phyloP scores from a whole-genome alignment of 495 filamentous ascomycete species.

The Daldinia loculata region DNA sequence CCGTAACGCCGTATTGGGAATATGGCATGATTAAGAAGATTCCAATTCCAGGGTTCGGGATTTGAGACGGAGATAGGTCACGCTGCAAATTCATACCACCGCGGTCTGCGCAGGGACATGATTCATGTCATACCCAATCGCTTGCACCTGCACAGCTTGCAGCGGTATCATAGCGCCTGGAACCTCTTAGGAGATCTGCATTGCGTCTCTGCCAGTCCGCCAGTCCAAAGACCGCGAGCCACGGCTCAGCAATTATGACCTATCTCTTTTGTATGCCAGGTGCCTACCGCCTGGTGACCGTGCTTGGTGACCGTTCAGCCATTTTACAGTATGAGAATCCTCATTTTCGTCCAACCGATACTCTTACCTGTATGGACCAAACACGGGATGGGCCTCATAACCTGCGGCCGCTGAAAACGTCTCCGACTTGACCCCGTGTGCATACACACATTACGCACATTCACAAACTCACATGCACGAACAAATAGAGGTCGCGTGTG shows the following conservation, averaged over 20 bases:
- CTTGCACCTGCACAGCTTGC: constrained; percentile 10
- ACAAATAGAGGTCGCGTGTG: not conserved
- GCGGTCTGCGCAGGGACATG: not conserved
- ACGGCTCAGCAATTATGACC: constrained; percentile 31
- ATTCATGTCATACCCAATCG: constrained; percentile 26
- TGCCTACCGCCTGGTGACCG: constrained; percentile 11
- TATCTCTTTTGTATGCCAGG: constrained; percentile 28
- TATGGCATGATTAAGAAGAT: constrained; percentile 36
- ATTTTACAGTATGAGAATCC: constrained; percentile 23
- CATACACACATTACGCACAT: constrained; percentile 2
- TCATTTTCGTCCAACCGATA: constrained; percentile 34
- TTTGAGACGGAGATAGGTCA: constrained; percentile 10
- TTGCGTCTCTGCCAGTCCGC: constrained; percentile 23
- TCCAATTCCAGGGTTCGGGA: constrained; percentile 30
- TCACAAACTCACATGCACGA: not conserved
- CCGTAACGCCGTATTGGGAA: constrained; percentile 27
- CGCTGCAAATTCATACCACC: constrained; percentile 24
- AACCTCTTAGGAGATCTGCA: constrained; percentile 28
- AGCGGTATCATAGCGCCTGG: constrained; percentile 8
- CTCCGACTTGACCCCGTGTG: not conserved
- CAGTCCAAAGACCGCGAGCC: constrained; percentile 33
- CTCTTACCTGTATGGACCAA: constrained; percentile 10
- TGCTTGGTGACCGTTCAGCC: constrained; percentile 13
- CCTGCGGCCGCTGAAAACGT: constrained; percentile 31
- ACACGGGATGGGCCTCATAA: constrained; percentile 17